Base-by-base conservation (phyloP, 179 eudicot species). In the Nepenthes alata region DNA sequence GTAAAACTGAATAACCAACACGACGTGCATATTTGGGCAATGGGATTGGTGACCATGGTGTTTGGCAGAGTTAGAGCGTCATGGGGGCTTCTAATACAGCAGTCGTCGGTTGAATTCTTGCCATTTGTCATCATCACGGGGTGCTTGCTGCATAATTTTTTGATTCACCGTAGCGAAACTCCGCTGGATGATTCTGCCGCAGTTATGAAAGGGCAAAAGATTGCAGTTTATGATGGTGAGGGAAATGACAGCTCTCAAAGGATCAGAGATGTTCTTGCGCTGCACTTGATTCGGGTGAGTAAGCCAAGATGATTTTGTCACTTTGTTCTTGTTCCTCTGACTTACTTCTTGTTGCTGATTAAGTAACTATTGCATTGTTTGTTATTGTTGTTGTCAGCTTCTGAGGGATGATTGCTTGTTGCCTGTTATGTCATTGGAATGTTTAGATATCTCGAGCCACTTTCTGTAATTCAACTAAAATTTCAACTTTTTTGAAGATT, bases 121-220 rank as follows among this genome's bases (percentile, higher is more conserved):
- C 97, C 97, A 13, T 88, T 76, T 45, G 71, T 91, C 47, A 69
- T 91, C 11, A 81, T 76, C 5, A 67, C 83, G 4, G 86, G 88
- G 50, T 88, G 91, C 79, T 67, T 88, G 78, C 72, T 91, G 70
- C 83, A 91, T 66, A 91, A 91, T 78, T 91, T 85, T 66, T 77
- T 91, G 70, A 78, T 88, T 67, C 77, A 86, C 74, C 84, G 82
- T 48, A 80, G 95, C 8, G 96, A 88, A 72, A 63, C 69, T 12
- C 38, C 77, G 53, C 78, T 68, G 3, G 91, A 81, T 61, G 84
- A 70, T 35, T 62, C 67, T 62, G 67, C 48, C 35, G 75, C 64
- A 54, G 59, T 8, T 44, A 60, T 55, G 36, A 69, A 64, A 55
- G 74, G 68, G 51, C 66, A 67, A 36, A 78, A 66, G 61, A 44